phyloP scores from a whole-genome alignment of 1,284 basidiomycete species.

The Afroboletus lepidellus region DNA sequence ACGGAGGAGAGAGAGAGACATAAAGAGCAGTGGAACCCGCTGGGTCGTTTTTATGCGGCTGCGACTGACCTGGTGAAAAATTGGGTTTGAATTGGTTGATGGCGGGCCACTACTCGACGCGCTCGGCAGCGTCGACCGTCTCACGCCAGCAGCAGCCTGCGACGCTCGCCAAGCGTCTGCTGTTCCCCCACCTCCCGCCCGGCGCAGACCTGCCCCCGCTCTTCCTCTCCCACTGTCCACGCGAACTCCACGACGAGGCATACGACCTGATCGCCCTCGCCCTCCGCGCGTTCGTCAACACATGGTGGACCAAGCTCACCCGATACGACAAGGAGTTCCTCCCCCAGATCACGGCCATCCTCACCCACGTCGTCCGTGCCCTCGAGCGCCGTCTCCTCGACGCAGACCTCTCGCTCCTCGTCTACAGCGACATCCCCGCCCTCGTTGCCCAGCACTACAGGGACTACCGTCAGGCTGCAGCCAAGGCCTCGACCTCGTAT shows the following conservation, averaged over 20 bases:
- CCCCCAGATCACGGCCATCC: slow-evolving; percentile 62
- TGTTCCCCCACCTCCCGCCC: slow-evolving; percentile 58
- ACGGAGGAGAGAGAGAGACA: slow-evolving; percentile 19
- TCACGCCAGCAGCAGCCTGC: slow-evolving; percentile 23
- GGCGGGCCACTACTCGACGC: slow-evolving; percentile 16
- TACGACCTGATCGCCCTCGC: slow-evolving; percentile 78
- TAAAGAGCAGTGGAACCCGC: slow-evolving; percentile 4
- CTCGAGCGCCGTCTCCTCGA: slow-evolving; percentile 58
- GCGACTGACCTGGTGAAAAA: not conserved
- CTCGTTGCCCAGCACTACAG: slow-evolving; percentile 69
- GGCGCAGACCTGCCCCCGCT: slow-evolving; percentile 52
- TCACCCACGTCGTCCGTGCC: slow-evolving; percentile 55
- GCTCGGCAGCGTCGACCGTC: slow-evolving; percentile 23
- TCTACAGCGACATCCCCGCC: slow-evolving; percentile 59
- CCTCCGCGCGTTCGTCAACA: slow-evolving; percentile 70
- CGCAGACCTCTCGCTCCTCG: slow-evolving; percentile 55
- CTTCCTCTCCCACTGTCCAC: slow-evolving; percentile 44
- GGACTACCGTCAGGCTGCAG: slow-evolving; percentile 67
- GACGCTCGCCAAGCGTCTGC: slow-evolving; percentile 52
- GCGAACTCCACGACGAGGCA: slow-evolving; percentile 63
- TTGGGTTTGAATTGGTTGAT: slow-evolving; percentile 6
- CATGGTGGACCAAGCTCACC: slow-evolving; percentile 82
- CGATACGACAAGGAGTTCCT: slow-evolving; percentile 80
- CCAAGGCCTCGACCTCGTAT: slow-evolving; percentile 65
- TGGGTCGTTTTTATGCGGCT: slow-evolving; percentile 27